Conservation (phyloP, 805 yeast species). For the Torulaspora gathmanii region DNA sequence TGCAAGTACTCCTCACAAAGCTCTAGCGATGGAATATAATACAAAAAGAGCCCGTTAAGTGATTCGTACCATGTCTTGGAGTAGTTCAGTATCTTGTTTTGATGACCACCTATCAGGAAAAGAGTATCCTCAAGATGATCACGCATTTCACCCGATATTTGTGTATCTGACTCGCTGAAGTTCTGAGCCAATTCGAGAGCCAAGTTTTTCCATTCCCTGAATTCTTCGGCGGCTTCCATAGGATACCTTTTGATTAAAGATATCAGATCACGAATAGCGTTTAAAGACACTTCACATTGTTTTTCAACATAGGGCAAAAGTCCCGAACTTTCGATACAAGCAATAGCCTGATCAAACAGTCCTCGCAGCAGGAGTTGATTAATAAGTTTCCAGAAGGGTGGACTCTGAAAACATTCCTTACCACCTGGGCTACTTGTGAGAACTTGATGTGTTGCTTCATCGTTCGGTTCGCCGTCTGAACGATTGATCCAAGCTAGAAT, state of each 20-base stretch:
- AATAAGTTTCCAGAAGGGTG: constrained; percentile 59
- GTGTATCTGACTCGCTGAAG: constrained; percentile 25
- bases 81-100: constrained; percentile 44
- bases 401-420: constrained; percentile 37
- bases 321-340: constrained; percentile 30
- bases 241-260: constrained; percentile 38
- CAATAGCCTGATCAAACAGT: constrained; percentile 49
- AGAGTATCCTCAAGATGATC: constrained; percentile 34
- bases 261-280: constrained; percentile 34
- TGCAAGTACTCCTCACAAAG: constrained; percentile 41
- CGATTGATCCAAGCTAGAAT: constrained; percentile 62
- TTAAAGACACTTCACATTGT: constrained; percentile 24
- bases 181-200: constrained; percentile 28
- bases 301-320: constrained; percentile 17
- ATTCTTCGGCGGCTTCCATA: constrained; percentile 28
- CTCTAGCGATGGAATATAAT: constrained; percentile 51
- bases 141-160: constrained; percentile 26
- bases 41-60: constrained; percentile 51
- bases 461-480: constrained; percentile 63
- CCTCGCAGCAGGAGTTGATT: constrained; percentile 60
- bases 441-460: constrained; percentile 43
- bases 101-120: constrained; percentile 37
- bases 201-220: constrained; percentile 39
- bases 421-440: constrained; percentile 42
- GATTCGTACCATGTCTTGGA: constrained; percentile 68